These are phyloP conservation scores for Thalassiosira hispida DNA, from an alignment of 352 stramenopile genomes.

Conservation along the genomic window DNA sequence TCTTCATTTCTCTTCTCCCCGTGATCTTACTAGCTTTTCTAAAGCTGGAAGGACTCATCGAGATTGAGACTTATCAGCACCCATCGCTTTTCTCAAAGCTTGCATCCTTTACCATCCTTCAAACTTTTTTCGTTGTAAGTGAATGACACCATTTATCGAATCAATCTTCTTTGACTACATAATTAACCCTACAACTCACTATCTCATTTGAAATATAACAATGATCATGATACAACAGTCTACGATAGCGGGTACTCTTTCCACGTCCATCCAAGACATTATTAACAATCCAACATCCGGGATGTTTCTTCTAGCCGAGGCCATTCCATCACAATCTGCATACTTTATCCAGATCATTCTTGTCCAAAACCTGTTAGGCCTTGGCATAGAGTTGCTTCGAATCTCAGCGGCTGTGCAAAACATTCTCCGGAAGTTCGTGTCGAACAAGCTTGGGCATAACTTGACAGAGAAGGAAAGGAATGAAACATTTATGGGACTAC, in stretches of 20 bases:
- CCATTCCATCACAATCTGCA: conserved; percentile 52
- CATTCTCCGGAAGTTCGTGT: conserved; percentile 30
- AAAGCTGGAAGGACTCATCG: conserved; percentile 58
- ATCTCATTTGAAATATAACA: too few species aligned
- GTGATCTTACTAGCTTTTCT: conserved; percentile 50
- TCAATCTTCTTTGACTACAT: not conserved
- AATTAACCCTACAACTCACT: too few species aligned
- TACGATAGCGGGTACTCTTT: conserved; percentile 53
- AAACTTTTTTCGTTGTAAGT: conserved; percentile 41
- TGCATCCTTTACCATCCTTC: conserved; percentile 54
- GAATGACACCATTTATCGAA: not conserved
- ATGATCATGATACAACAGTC: conserved; percentile 3
- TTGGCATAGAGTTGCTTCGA: conserved; percentile 58
- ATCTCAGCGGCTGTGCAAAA: conserved; percentile 39
- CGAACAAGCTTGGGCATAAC: conserved; percentile 48
- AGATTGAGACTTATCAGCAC: conserved; percentile 31
- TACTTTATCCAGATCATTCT: conserved; percentile 77
- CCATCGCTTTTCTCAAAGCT: conserved; percentile 62
- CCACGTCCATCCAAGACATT: conserved; percentile 50
- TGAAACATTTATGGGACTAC: conserved; percentile 47
- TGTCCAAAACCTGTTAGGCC: conserved; percentile 49
- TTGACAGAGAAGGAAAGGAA: conserved; percentile 68
- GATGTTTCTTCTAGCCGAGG: conserved; percentile 59
- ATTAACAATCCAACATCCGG: conserved; percentile 38
- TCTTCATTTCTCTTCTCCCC: conserved; percentile 52